Base-by-base conservation (phyloP, 2,329 filamentous ascomycete genomes). In the Lachnellula willkommii region DNA sequence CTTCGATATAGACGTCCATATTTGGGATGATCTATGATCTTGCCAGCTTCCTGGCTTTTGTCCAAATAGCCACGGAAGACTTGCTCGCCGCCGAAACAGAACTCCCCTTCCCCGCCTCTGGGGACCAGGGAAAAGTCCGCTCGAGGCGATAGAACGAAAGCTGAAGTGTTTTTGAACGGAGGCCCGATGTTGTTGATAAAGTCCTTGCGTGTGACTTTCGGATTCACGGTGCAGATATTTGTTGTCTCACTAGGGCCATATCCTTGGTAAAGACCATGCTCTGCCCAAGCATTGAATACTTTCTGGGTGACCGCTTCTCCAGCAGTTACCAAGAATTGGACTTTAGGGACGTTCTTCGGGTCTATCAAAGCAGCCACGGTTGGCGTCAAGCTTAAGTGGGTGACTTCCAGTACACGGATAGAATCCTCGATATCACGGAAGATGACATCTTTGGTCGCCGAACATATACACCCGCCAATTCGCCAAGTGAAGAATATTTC, bases 401-500 rank as follows among this genome's bases (percentile, higher is more conserved):
- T 95, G 40, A 91, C 77, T 0, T 73, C 65, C 17, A 95, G 71
- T 1, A 70, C 67, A 3, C 83, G 77, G 54, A 95, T 88, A 0
- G 83, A 77, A 20, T 73, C 70, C 68, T 91, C 88, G 8, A 95
- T 74, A 63, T 95, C 84, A 40, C 77, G 77, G 64, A 93, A 90
- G 0, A 95, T 72, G 1, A 82, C 79, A 63, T 94, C 88, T 62
- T 92, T 91, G 0, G 77, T 80, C 0, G 84, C 87, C 2, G 88
- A 82, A 66, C 89, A 95, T 12, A 96, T 75, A 58, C 86, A 88
- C 75, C 93, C 89, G 4, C 90, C 90, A 36, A 79, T 78, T 47
- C 81, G 80, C 87, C 90, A 95, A 0, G 90, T 77, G 64, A 90
- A 95, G 69, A 95, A 93, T 14, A 95, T 92, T 66, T 95, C 91